These are phyloP conservation scores for Scytalidium lignicola DNA, from an alignment of 2,329 filamentous ascomycete genomes.

Conservation along the genomic window DNA sequence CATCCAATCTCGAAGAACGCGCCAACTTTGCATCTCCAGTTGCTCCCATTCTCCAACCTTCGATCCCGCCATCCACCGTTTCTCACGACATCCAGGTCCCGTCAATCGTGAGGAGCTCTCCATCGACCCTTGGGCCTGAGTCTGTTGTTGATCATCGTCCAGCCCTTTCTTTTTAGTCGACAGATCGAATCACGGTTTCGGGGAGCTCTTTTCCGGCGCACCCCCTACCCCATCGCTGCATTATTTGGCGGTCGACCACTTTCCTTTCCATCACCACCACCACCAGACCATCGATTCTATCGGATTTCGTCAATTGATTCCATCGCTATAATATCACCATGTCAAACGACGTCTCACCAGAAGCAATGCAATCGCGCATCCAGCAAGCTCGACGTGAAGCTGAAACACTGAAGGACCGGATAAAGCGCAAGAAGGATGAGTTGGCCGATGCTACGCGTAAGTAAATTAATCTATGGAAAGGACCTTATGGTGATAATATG, in stretches of 20 bases:
- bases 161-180: not conserved
- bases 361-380: conserved; percentile 88
- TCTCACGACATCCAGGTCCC: not conserved
- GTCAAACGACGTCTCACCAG: conserved; percentile 58
- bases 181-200: conserved; percentile 2
- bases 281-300: conserved; percentile 12
- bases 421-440: conserved; percentile 99
- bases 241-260: conserved; percentile 1
- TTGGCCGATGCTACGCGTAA: conserved; percentile 95
- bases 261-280: conserved; percentile 5
- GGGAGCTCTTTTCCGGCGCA: conserved; percentile 18
- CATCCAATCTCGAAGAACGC: not conserved
- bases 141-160: not conserved
- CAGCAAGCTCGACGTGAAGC: conserved; percentile 93
- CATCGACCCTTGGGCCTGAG: not conserved
- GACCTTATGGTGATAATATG: not conserved
- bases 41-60: not conserved
- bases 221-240: not conserved
- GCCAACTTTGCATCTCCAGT: not conserved
- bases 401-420: conserved; percentile 94
- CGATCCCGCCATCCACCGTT: not conserved
- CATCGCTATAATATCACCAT: conserved; percentile 16
- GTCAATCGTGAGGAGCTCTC: not conserved
- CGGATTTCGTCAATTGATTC: conserved; percentile 3
- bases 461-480: conserved; percentile 36